Percentiles rank a stretch among this genome's conserved stretches.
These are phyloP conservation scores for Fragaria ananassa DNA, from an alignment of 306 rosid genomes.

Conservation along the genomic window DNA sequence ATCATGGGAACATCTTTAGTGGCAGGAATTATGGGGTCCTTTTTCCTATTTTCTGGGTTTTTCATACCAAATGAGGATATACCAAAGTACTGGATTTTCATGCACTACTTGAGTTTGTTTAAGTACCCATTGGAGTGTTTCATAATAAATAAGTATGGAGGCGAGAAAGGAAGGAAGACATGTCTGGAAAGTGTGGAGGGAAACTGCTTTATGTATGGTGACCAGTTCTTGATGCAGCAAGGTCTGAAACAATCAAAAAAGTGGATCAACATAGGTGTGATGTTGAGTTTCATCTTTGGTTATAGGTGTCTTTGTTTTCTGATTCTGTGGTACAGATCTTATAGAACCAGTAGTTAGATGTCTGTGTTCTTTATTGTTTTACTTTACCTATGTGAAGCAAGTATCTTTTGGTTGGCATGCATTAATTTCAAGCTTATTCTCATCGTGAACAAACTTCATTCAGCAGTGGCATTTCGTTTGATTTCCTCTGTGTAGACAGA, in stretches of 20 bases:
- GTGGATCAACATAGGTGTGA: constrained; percentile 78
- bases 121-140: constrained; percentile 97
- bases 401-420: neutral
- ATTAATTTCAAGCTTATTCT: too few species aligned
- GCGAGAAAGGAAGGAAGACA: constrained; percentile 63
- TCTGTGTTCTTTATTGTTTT: neutral
- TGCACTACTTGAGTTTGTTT: constrained; percentile 82
- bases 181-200: constrained; percentile 38
- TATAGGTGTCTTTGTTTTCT: constrained; percentile 71
- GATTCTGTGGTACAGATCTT: constrained; percentile 57
- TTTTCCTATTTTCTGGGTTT: constrained; percentile 93
- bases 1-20: constrained; percentile 80
- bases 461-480: too few species aligned
- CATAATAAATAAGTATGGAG: constrained; percentile 88
- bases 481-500: too few species aligned
- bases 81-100: constrained; percentile 82
- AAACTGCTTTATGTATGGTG: constrained; percentile 56
- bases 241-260: constrained; percentile 69
- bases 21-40: constrained; percentile 88
- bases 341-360: neutral
- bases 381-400: neutral
- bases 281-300: constrained; percentile 75
- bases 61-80: constrained; percentile 75
- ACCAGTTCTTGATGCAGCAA: constrained; percentile 61
- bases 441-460: too few species aligned